These are phyloP conservation scores for Globisporangium viniferum DNA, from an alignment of 352 stramenopile species.

Conservation along the genomic window DNA sequence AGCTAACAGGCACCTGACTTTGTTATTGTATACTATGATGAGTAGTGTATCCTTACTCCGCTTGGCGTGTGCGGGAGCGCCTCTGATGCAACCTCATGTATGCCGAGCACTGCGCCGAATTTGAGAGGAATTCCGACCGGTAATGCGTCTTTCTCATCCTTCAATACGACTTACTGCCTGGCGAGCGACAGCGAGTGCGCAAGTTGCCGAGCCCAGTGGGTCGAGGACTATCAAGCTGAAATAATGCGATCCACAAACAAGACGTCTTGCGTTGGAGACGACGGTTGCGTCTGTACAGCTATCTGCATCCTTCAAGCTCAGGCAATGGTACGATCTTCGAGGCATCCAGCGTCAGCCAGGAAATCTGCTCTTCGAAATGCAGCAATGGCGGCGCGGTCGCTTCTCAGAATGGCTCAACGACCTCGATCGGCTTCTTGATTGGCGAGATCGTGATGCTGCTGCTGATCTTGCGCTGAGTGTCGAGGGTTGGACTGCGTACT, in stretches of 20 bases:
- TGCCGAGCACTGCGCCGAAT: constrained; percentile 15
- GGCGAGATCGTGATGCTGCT: too few species aligned
- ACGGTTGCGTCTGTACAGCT: constrained; percentile 39
- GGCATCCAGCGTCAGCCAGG: neutral
- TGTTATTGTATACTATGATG: too few species aligned
- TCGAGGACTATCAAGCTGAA: constrained; percentile 7
- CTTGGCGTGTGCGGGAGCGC: neutral
- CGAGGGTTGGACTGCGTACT: constrained; percentile 43
- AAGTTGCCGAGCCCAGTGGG: constrained; percentile 23
- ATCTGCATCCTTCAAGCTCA: constrained; percentile 24
- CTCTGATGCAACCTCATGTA: neutral
- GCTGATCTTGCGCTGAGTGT: too few species aligned
- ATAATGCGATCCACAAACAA: neutral
- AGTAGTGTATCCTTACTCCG: neutral
- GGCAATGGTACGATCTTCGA: neutral
- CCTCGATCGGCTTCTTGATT: too few species aligned
- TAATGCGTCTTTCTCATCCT: constrained; percentile 30
- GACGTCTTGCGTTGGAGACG: constrained; percentile 29
- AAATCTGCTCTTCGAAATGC: neutral
- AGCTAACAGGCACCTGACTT: too few species aligned
- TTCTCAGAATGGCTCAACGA: too few species aligned
- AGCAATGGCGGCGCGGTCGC: too few species aligned
- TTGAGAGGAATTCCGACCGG: constrained; percentile 29
- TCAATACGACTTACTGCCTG: constrained; percentile 32
- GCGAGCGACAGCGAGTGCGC: constrained; percentile 27